Evolutionary conservation across 805 yeast species (phyloP).

Genomic region (Yamadazyma philogaea): DNA sequence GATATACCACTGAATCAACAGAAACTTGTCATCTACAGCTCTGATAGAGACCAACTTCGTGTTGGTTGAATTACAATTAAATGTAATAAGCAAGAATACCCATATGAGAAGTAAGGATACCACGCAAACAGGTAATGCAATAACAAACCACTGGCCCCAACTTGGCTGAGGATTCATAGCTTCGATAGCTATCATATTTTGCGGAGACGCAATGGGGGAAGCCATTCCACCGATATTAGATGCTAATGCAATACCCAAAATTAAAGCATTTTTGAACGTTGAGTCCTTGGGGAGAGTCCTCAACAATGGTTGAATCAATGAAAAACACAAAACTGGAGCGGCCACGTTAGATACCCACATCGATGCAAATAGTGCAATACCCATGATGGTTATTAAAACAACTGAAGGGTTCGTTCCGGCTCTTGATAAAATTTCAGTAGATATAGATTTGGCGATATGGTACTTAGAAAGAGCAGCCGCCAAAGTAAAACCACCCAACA

Average conservation of each 20-base stretch:
- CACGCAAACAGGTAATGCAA: slow-evolving; percentile 47
- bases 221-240: slow-evolving; percentile 56
- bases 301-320: slow-evolving; percentile 48
- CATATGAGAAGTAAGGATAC: slow-evolving; percentile 40
- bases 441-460: slow-evolving; percentile 48
- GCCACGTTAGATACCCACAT: slow-evolving; percentile 62
- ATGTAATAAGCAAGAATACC: slow-evolving; percentile 52
- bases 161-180: slow-evolving; percentile 51
- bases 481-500: slow-evolving; percentile 53
- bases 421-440: slow-evolving; percentile 46
- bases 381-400: slow-evolving; percentile 48
- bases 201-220: slow-evolving; percentile 54
- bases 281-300: slow-evolving; percentile 43
- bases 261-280: slow-evolving; percentile 38
- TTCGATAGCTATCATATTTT: slow-evolving; percentile 53
- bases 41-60: slow-evolving; percentile 54
- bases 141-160: slow-evolving; percentile 57
- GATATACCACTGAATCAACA: slow-evolving; percentile 72
- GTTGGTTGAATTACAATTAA: slow-evolving; percentile 49
- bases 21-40: slow-evolving; percentile 62
- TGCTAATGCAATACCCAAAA: slow-evolving; percentile 48
- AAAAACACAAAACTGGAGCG: slow-evolving; percentile 52
- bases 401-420: slow-evolving; percentile 52
- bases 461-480: slow-evolving; percentile 56
- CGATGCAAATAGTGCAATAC: slow-evolving; percentile 49